phyloP scores from a whole-genome alignment of 225 moss, liverwort and hornwort species.

The Sphagnum tenellum region DNA sequence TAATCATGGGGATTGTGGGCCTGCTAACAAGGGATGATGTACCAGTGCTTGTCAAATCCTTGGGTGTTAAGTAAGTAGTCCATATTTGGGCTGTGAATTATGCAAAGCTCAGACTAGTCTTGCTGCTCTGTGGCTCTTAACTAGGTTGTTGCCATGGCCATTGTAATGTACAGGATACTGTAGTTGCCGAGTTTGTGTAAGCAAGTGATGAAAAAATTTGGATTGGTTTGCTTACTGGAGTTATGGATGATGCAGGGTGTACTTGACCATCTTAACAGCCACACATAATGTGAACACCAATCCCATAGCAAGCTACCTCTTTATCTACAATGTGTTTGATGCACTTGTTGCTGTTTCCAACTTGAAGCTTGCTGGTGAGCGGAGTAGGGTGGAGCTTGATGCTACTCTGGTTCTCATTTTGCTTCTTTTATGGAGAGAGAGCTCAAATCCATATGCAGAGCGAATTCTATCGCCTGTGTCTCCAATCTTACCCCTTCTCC shows the following conservation, averaged over 20 bases:
- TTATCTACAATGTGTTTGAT: conserved; percentile 76
- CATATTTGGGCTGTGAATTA: background rate
- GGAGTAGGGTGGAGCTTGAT: conserved; percentile 73
- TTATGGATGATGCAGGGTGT: conserved; percentile 50
- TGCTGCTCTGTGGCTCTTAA: too few relatives aligned
- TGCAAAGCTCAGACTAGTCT: too few relatives aligned
- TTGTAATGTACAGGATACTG: too few relatives aligned
- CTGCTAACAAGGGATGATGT: conserved; percentile 78
- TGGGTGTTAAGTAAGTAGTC: conserved; percentile 61
- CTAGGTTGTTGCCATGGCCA: too few relatives aligned
- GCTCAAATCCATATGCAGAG: conserved; percentile 73
- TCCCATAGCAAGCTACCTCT: conserved; percentile 79
- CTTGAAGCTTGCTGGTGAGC: conserved; percentile 60
- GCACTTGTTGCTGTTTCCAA: conserved; percentile 63
- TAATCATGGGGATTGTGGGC: conserved; percentile 60
- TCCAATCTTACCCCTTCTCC: conserved; percentile 65
- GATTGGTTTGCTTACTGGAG: background rate
- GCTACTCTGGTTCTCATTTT: conserved; percentile 76
- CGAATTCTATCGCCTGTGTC: conserved; percentile 56
- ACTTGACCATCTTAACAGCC: conserved; percentile 71
- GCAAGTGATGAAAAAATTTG: too few relatives aligned
- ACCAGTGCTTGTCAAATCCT: conserved; percentile 83
- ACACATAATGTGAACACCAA: conserved; percentile 94
- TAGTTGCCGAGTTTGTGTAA: too few relatives aligned
- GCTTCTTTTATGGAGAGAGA: conserved; percentile 84